phyloP scores from a whole-genome alignment of 2,329 filamentous ascomycete species.

The Fusarium newnesense region DNA sequence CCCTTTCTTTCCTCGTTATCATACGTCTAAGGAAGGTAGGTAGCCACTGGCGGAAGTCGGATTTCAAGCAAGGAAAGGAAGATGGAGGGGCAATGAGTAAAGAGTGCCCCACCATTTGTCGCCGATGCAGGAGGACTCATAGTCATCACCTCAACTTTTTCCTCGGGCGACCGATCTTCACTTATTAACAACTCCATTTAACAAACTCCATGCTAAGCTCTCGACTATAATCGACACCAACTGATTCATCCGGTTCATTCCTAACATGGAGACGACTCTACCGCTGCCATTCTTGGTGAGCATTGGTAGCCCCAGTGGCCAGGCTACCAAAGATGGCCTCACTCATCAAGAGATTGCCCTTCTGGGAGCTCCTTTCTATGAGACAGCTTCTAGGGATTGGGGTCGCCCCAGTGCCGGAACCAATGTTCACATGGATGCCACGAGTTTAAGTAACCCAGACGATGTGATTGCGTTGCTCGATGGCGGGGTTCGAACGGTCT shows the following conservation, averaged over 20 bases:
- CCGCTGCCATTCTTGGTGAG: constrained; percentile 72
- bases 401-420: constrained; percentile 61
- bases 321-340: constrained; percentile 63
- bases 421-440: constrained; percentile 80
- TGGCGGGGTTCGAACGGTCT: constrained; percentile 84
- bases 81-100: constrained; percentile 43
- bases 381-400: constrained; percentile 61
- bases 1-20: background rate
- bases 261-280: constrained; percentile 70
- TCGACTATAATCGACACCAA: constrained; percentile 2
- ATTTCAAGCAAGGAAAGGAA: constrained; percentile 32
- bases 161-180: constrained; percentile 33
- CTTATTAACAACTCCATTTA: constrained; percentile 32
- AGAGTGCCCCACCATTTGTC: constrained; percentile 41
- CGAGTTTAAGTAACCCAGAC: constrained; percentile 72
- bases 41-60: constrained; percentile 26
- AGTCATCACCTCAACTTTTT: constrained; percentile 43
- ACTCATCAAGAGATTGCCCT: constrained; percentile 67
- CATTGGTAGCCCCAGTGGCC: constrained; percentile 61
- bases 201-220: background rate
- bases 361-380: constrained; percentile 68
- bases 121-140: constrained; percentile 46
- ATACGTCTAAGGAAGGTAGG: background rate
- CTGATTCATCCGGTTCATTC: constrained; percentile 14
- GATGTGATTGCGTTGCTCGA: constrained; percentile 86